Evolutionary conservation across 352 stramenopile genomes (phyloP).

Genomic region (Pythium graminicola): DNA sequence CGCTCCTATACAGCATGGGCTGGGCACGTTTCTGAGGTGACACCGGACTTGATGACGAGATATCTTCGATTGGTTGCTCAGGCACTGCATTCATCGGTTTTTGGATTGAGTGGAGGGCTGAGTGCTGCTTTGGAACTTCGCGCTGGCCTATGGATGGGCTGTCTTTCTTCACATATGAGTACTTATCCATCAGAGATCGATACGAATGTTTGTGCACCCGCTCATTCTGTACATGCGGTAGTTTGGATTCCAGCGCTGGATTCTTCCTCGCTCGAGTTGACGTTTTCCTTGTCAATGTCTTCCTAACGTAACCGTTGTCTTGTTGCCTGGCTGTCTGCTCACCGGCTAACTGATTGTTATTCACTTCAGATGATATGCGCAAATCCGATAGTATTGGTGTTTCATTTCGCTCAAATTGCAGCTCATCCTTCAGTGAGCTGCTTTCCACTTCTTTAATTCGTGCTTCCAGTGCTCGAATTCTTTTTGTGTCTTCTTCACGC

Average conservation of each 20-base stretch:
- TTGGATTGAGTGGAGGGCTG: background rate
- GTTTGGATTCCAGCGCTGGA: background rate
- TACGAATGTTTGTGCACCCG: conserved; percentile 8
- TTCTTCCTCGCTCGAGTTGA: conserved; percentile 5
- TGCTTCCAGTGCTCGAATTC: conserved; percentile 44
- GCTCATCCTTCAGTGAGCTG: no score
- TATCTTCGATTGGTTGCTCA: background rate
- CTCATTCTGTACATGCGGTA: background rate
- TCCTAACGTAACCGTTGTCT: background rate
- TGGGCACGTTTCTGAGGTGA: conserved; percentile 2
- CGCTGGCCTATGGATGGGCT: no score
- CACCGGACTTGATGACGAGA: background rate
- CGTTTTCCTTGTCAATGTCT: background rate
- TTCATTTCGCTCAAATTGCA: no score
- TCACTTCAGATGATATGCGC: background rate
- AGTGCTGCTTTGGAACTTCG: background rate
- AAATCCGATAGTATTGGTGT: no score
- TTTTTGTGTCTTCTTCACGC: conserved; percentile 49
- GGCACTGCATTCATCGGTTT: no score
- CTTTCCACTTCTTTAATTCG: conserved; percentile 8
- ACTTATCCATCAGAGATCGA: conserved; percentile 16
- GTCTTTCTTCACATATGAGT: conserved; percentile 4
- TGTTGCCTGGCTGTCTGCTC: background rate
- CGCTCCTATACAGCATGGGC: background rate
- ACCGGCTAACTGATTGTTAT: background rate